Evolutionary conservation across 73 alveolate species (phyloP), one percentile per base, ranked within the genome.

Genomic region (Stentor roeselii): DNA sequence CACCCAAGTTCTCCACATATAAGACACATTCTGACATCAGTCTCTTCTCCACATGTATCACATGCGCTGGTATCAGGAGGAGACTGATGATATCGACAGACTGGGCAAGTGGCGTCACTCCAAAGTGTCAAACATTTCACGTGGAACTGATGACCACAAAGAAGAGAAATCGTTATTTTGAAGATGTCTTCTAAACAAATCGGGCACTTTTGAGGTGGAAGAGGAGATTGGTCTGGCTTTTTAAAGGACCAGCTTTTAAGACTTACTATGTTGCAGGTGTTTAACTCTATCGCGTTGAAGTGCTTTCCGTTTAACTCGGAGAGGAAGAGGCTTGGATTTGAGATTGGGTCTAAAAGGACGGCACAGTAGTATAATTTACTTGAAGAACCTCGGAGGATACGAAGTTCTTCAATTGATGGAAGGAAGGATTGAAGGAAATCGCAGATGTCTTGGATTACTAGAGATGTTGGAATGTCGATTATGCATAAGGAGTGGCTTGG

Each of bases 41-140:
- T 87, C 41, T 83, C 39, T 0, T 83, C 88, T 3, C 88, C 86
- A 59, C 93, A 88, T 6, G 74, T 30, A 60, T 88, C 93, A 75
- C 93, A 88, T 40, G 59, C 30, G 36, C 78, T 39, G 6, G 60
- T 50, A 60, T 88, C 90, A 14, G 75, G 82, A 0, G 93, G 93
- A 36, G 90, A 74, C 36, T 75, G 41, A 21, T 74, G 83, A 76
- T 88, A 88, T 75, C 93, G 60, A 85, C 93, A 88, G 6, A 88
- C 82, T n/a, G 93, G 93, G 85, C 93, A 88, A 3, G 90, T 88
- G 3, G 87, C 36, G 59, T 85, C 90, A 76, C 75, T 75, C 90
- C 90, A 84, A 59, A 60, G 59, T 59, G 58, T 36, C 2, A 88
- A 82, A 50, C 93, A 88, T 84, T 85, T 85, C 67, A 77, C 42